These are phyloP conservation scores for Claviceps sp. DNA, from an alignment of 2,329 filamentous ascomycete genomes.

Conservation along the genomic window DNA sequence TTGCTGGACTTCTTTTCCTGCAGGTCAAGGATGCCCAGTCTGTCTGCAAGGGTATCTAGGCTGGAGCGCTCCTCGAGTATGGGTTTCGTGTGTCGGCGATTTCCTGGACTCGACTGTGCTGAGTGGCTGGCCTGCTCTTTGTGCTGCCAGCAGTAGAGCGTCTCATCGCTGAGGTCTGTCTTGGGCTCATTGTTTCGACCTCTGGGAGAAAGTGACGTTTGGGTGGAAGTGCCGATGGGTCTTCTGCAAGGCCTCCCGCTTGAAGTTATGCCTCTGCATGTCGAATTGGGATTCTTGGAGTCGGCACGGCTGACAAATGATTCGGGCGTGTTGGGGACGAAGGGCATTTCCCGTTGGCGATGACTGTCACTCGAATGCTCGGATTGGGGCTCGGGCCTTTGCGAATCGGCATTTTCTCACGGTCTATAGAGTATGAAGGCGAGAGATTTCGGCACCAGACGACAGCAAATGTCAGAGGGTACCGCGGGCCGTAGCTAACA, in stretches of 20 bases:
- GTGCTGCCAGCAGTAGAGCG: conserved; percentile 90
- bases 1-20: conserved; percentile 23
- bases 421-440: neutral
- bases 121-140: conserved; percentile 62
- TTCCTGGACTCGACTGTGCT: conserved; percentile 31
- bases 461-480: neutral
- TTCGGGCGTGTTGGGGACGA: conserved; percentile 56
- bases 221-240: conserved; percentile 33
- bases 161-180: conserved; percentile 40
- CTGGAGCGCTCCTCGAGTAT: conserved; percentile 57
- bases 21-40: conserved; percentile 62
- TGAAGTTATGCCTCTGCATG: conserved; percentile 77
- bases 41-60: conserved; percentile 74
- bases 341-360: conserved; percentile 20
- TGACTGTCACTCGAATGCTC: neutral
- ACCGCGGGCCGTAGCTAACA: neutral
- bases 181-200: conserved; percentile 12
- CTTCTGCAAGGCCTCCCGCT: conserved; percentile 75
- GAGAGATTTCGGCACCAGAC: neutral
- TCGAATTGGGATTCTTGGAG: conserved; percentile 70
- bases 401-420: neutral
- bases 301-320: conserved; percentile 65
- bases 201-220: conserved; percentile 8
- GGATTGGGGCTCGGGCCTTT: neutral
- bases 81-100: conserved; percentile 29